Evolutionary conservation across 2,329 filamentous ascomycete genomes (phyloP).

Genomic region (Colletotrichum kahawae): DNA sequence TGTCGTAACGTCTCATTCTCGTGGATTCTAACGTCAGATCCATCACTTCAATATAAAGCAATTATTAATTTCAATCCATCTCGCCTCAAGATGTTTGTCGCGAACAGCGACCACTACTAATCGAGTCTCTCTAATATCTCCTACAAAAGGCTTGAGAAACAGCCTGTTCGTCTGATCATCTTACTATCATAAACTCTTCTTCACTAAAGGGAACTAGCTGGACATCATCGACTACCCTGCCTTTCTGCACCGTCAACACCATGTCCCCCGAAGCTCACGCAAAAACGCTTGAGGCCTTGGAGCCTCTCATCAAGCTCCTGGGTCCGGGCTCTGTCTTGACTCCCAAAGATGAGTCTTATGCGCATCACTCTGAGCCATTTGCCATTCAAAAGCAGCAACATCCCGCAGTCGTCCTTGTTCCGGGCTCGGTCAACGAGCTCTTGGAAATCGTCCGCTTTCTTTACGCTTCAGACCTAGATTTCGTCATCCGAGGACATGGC

Average conservation of each 20-base stretch:
- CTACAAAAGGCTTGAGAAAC: neutral
- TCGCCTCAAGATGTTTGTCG: neutral
- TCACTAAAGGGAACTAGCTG: neutral
- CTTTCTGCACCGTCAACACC: neutral
- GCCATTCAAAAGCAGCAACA: constrained; percentile 2
- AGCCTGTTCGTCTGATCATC: neutral
- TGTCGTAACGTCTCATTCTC: neutral
- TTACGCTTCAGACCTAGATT: neutral
- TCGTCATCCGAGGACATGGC: constrained; percentile 1
- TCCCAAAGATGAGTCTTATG: neutral
- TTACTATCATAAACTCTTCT: neutral
- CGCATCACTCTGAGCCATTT: neutral
- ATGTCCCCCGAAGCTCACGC: neutral
- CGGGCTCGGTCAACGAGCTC: neutral
- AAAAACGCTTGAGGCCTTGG: neutral
- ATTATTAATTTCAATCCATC: neutral
- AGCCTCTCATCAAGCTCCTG: neutral
- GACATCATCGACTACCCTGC: neutral
- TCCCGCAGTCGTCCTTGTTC: neutral
- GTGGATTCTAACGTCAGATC: neutral
- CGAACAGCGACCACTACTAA: neutral
- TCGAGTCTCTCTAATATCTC: neutral
- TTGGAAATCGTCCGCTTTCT: neutral
- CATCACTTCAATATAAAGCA: neutral
- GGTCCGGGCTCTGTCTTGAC: neutral